Base-by-base conservation (phyloP, 106 monocot species). In the Dendrobium catenatum region DNA sequence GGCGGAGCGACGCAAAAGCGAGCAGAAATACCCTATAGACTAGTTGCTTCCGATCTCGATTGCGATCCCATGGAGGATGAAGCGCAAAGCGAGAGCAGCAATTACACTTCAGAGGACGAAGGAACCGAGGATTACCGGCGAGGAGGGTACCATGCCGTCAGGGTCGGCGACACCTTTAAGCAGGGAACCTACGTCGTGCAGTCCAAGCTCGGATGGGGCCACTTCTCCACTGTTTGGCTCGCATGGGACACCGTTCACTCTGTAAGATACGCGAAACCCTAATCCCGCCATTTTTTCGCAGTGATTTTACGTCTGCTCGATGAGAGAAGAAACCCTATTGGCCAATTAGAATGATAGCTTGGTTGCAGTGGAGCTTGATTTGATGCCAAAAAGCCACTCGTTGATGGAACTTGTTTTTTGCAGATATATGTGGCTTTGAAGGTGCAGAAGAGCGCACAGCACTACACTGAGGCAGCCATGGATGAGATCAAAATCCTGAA, bases 161-260 rank as follows among this genome's bases (percentile, higher is more conserved):
- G 93, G 6, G 79, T 95, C 55, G 98, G 98, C 17, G 98, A 99
- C 70, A 81, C 94, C 7, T 99, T 99, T 85, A 99, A 99, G 88
- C 88, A 91, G 44, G 98, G 98, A 2, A 59, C 89, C n/a, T 99
- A 99, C 77, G 82, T 99, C 75, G 93, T 99, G 31, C 98, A 99
- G 83, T 82, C 94, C 42, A 99, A 99, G 91, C 98, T 99, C 80
- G 98, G 95, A 1, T 99, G 98, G 98, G 98, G 98, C 2, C 98
- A 95, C 80, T 99, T 99, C 84, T 99, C 98, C 58, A 99, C 98
- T 44, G 98, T 99, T 31, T 99, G 98, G 98, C 98, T 99, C 79
- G 98, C 95, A 29, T 99, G 98, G 98, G 98, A 99, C 67, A 91
- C 93, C 19, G 15, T 83, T 73, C 86, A 89, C 89, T 93, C 89